Base-by-base conservation (phyloP, 345 rosid species). In the Gossypium thurberi region DNA sequence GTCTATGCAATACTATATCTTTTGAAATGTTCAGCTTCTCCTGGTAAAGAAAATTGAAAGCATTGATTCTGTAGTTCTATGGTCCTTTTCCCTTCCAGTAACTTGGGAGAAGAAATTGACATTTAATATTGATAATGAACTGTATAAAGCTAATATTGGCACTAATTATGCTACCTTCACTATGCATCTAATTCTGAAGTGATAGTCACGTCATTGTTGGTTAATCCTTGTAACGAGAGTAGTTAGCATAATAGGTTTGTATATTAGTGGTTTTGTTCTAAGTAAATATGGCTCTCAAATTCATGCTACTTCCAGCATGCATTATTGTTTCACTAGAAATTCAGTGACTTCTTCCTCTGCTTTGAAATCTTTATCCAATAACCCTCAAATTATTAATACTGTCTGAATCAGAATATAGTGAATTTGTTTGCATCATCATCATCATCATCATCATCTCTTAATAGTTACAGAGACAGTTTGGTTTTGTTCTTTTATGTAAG, bases 391-490 rank as follows among this genome's bases (percentile, higher is more conserved):
- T n/a, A 20, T 1, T 20, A 20, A 10, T 40, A 20, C 3, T 11
- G 52, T 10, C 20, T 28, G 57, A 48, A 48, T 47, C n/a, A 48
- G 42, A 47, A 48, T 66, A 14, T 1, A 6, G 15, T 47, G 14
- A 13, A 43, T 10, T 65, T 44, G 6, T 66, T 20, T 65, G 6
- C 21, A 21, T 21, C 21, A 21, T 21, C 21, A 21, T 65, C 33
- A 20, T 65, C 70, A 44, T 43, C 69, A 20, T 65, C 33, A 20
- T 65, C 70, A 44, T 44, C 70, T 65, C 17, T 44, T 44, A 44
- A 26, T 65, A 20, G 10, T 46, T 48, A 48, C 48, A 8, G 58
- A 48, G 15, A 4, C 71, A 68, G 7, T 48, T 48, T 55, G 28
- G 61, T 23, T 56, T 26, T 44, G 18, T n/a, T 37, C 9, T 26